Conservation (phyloP, 495 filamentous ascomycete genomes). For the Saxophila tyrrhenica region DNA sequence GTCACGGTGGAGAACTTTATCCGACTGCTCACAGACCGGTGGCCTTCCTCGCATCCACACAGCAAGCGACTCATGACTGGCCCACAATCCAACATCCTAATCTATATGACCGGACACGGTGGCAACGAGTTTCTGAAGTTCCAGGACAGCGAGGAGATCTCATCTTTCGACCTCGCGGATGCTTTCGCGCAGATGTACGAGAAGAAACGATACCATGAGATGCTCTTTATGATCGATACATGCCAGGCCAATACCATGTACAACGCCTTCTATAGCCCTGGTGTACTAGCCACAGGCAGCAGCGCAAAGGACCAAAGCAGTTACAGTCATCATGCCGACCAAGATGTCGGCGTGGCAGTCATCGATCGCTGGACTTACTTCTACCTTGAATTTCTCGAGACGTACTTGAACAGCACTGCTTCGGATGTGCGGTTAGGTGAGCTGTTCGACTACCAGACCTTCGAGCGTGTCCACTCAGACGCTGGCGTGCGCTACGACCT, state of each 20-base stretch:
- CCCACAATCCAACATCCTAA: slow-evolving; percentile 86
- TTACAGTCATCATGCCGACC: slow-evolving; percentile 95
- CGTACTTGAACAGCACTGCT: slow-evolving; percentile 67
- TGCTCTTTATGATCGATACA: slow-evolving; percentile 99
- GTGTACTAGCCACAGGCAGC: slow-evolving; percentile 91
- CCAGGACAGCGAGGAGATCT: slow-evolving; percentile 95
- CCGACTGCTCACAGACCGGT: slow-evolving; percentile 81
- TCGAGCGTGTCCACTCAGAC: slow-evolving; percentile 81
- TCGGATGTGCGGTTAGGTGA: slow-evolving; percentile 83
- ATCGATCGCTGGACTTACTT: slow-evolving; percentile 99
- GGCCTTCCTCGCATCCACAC: slow-evolving; percentile 83
- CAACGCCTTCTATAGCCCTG: slow-evolving; percentile 90
- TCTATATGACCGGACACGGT: slow-evolving; percentile 98
- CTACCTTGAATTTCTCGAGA: slow-evolving; percentile 93
- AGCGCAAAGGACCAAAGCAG: slow-evolving; percentile 88
- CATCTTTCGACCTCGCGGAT: slow-evolving; percentile 88
- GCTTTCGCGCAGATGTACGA: slow-evolving; percentile 99
- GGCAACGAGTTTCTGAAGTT: slow-evolving; percentile 99
- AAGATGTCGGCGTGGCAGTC: slow-evolving; percentile 93
- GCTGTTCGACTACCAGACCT: slow-evolving; percentile 90
- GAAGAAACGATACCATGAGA: slow-evolving; percentile 90
- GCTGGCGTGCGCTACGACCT: slow-evolving; percentile 92
- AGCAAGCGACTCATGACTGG: slow-evolving; percentile 88
- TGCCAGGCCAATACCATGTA: slow-evolving; percentile 99
- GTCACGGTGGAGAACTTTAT: slow-evolving; percentile 99